Evolutionary conservation across 352 stramenopile species (phyloP).

Genomic region (Phytophthora vignae): DNA sequence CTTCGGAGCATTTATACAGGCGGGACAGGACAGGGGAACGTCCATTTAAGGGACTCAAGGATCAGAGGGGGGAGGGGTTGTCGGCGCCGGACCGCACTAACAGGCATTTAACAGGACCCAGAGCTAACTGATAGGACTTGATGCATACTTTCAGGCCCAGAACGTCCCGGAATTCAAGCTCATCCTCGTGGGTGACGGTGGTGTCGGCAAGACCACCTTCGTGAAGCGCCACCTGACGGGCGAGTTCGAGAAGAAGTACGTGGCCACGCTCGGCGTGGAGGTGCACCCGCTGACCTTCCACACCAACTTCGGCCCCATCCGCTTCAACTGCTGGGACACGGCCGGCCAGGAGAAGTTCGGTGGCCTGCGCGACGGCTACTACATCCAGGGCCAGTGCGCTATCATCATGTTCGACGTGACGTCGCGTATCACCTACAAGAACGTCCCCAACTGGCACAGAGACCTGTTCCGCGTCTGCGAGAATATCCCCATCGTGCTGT

Average conservation of each 20-base stretch:
- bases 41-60: conserved; percentile 22
- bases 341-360: conserved; percentile 99
- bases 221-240: conserved; percentile 99
- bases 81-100: not conserved
- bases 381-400: conserved; percentile 99
- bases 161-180: conserved; percentile 99
- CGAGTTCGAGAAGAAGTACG: conserved; percentile 99
- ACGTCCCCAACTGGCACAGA: conserved; percentile 99
- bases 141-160: conserved; percentile 47
- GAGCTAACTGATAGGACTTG: conserved; percentile 16
- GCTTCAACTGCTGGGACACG: conserved; percentile 99
- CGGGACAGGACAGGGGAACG: conserved; percentile 4
- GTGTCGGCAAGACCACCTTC: conserved; percentile 99
- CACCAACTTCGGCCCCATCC: conserved; percentile 99
- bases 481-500: conserved; percentile 99
- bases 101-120: not conserved
- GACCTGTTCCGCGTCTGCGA: conserved; percentile 99
- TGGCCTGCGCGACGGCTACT: conserved; percentile 96
- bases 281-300: conserved; percentile 99
- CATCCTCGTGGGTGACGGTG: conserved; percentile 99
- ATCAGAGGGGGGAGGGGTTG: no score
- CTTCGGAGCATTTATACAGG: conserved; percentile 6
- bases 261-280: conserved; percentile 99
- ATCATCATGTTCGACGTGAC: conserved; percentile 99
- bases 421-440: conserved; percentile 99